Base-by-base conservation (phyloP, 1,284 basidiomycete species). In the Ganoderma boninense region DNA sequence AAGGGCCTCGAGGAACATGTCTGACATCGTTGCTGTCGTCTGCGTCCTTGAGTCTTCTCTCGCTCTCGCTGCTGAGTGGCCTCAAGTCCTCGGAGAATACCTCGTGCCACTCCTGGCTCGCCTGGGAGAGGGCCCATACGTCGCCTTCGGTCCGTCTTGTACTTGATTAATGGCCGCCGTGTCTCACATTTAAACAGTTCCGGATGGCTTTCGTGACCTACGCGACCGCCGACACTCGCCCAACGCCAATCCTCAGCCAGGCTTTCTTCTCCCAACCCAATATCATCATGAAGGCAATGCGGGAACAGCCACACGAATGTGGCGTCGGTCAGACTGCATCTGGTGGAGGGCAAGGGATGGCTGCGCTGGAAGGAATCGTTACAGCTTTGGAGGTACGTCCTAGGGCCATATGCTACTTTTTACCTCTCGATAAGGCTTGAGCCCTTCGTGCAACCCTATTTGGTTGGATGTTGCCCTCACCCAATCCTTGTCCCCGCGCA, bases 301-400 rank as follows among this genome's bases (percentile, higher is more conserved):
- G 81, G 43, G 85, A 88, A n/a, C 81, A 86, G 0, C 83, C 84
- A 4, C 73, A 76, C 10, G 83, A 83, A 32, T 79, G 91, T 14
- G 89, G 89, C 0, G 83, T 92, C 29, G 91, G 91, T 1, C 80
- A 84, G 65, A 87, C 88, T 1, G 84, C 84, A 40, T 84, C 84
- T 2, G 86, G 86, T 29, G 86, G 79, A 72, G 62, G 80, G n/a
- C 62, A 81, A 65, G 92, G 92, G 1, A 86, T 92, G 86, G 90
- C 91, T 32, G 89, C 89, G 4, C 79, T 94, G 5, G 92, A 94
- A 69, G 92, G 90, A 1, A 80, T 93, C 20, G 90, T 92, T 18
- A 89, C 92, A 26, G 89, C 88, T 20, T 80, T 94, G 26, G 92
- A 94, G 85, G 92, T 93, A 74, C 65, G 83, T 70, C 59, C 16